Percentiles rank a stretch among this genome's conserved stretches.
phyloP scores from a whole-genome alignment of 768 basidiomycete genomes.

The Boletus eberwhitei region DNA sequence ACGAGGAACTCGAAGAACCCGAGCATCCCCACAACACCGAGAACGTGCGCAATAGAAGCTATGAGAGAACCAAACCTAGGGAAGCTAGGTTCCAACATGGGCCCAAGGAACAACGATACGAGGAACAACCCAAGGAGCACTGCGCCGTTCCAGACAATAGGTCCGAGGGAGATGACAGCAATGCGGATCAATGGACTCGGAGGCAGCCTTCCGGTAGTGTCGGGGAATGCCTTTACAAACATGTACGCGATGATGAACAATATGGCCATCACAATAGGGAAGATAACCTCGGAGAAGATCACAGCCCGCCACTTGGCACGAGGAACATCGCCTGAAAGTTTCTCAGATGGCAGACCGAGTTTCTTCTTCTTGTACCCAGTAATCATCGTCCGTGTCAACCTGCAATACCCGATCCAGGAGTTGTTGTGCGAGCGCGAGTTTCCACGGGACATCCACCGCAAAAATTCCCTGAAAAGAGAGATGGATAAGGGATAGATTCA shows the following conservation, averaged over 20 bases:
- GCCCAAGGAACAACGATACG: constrained; percentile 87
- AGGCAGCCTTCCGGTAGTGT: constrained; percentile 53
- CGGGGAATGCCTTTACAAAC: constrained; percentile 88
- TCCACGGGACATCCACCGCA: constrained; percentile 98
- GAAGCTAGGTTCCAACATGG: constrained; percentile 79
- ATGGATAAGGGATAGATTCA: background rate
- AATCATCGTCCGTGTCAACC: constrained; percentile 95
- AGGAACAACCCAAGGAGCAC: constrained; percentile 86
- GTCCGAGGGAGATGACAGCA: constrained; percentile 88
- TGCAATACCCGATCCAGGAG: constrained; percentile 99
- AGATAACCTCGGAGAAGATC: constrained; percentile 81
- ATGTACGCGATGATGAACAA: constrained; percentile 87
- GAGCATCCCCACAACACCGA: constrained; percentile 82
- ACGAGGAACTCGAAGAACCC: constrained; percentile 97
- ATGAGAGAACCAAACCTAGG: constrained; percentile 90
- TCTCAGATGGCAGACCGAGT: constrained; percentile 95
- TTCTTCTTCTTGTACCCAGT: constrained; percentile 99
- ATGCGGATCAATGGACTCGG: constrained; percentile 90
- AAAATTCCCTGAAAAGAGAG: constrained; percentile 68
- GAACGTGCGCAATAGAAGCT: constrained; percentile 83
- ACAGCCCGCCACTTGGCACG: constrained; percentile 92
- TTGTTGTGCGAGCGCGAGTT: constrained; percentile 97
- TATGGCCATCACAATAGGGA: constrained; percentile 81
- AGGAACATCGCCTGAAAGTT: constrained; percentile 92
- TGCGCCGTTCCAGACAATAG: constrained; percentile 93